Evolutionary conservation across 495 filamentous ascomycete genomes (phyloP).

Genomic region (Penicillium pulvis): DNA sequence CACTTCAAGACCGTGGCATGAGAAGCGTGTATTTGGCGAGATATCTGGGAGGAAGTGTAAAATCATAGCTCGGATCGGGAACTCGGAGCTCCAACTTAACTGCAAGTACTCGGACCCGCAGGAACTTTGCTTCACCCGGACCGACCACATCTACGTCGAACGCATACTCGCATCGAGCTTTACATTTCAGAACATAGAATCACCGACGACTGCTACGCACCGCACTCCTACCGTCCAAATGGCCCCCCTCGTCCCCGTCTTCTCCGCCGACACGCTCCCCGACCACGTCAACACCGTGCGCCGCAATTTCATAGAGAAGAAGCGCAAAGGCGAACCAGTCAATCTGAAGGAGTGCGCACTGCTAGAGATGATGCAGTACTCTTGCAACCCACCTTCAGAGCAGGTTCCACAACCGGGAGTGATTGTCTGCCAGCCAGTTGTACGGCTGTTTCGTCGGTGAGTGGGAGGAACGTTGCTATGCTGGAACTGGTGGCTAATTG

Average conservation of each 20-base stretch:
- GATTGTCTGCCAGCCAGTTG: conserved; percentile 71
- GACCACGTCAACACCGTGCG: conserved; percentile 43
- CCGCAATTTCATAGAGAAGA: conserved; percentile 47
- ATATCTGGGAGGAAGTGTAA: neutral
- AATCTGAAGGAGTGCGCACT: conserved; percentile 71
- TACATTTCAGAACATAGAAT: neutral
- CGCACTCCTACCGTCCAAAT: conserved; percentile 23
- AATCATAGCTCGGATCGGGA: conserved; percentile 1
- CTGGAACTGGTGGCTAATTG: conserved; percentile 8
- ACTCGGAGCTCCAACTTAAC: neutral
- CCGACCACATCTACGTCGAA: neutral
- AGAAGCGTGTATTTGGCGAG: neutral
- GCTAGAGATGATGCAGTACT: conserved; percentile 79
- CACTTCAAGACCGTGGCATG: neutral
- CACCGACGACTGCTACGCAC: neutral
- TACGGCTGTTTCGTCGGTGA: conserved; percentile 79
- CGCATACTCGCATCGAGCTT: neutral
- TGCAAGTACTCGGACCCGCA: neutral
- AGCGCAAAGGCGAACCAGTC: conserved; percentile 46
- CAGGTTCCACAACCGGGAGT: conserved; percentile 55
- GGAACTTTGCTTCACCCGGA: neutral
- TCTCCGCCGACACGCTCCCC: conserved; percentile 41
- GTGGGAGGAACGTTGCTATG: conserved; percentile 20
- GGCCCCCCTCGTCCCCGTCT: conserved; percentile 47
- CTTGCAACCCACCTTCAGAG: conserved; percentile 63